A percentile compares a stretch with the other conserved stretches of the same genome.
phyloP scores from a whole-genome alignment of 2,329 filamentous ascomycete species.

The Diatrype stigma region DNA sequence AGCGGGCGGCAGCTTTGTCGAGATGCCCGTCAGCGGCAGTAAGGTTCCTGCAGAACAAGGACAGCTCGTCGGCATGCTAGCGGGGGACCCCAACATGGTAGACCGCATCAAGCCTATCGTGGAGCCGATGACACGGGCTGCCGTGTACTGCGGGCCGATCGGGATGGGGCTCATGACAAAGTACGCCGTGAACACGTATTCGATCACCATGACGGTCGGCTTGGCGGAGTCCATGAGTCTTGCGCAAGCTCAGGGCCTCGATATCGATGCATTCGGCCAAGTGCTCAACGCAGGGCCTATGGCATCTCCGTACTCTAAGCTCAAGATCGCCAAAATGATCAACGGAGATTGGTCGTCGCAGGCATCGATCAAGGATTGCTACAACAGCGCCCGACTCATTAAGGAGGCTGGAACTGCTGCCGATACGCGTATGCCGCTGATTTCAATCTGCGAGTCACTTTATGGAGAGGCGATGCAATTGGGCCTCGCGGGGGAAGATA shows the following conservation, averaged over 20 bases:
- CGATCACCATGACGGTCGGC: slow-evolving; percentile 26
- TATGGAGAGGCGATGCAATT: slow-evolving; percentile 18
- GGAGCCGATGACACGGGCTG: slow-evolving; percentile 23
- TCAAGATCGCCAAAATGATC: slow-evolving; percentile 27
- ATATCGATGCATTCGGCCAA: slow-evolving; percentile 23
- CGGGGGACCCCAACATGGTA: slow-evolving; percentile 21
- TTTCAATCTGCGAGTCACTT: slow-evolving; percentile 15
- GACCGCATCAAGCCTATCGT: slow-evolving; percentile 19
- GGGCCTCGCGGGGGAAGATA: slow-evolving; percentile 22
- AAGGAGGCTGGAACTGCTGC: slow-evolving; percentile 15
- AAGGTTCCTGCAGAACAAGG: slow-evolving; percentile 29
- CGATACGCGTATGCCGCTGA: slow-evolving; percentile 16
- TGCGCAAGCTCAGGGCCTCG: slow-evolving; percentile 26
- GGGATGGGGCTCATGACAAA: slow-evolving; percentile 28
- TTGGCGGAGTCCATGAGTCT: slow-evolving; percentile 30
- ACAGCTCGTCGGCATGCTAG: slow-evolving; percentile 30
- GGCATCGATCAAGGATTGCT: slow-evolving; percentile 26
- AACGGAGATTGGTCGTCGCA: slow-evolving; percentile 26
- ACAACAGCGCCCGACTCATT: slow-evolving; percentile 26
- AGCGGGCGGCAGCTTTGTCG: slow-evolving; percentile 26
- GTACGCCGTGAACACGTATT: slow-evolving; percentile 27
- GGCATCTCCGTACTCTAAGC: slow-evolving; percentile 26
- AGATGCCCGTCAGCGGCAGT: slow-evolving; percentile 33
- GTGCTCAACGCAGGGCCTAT: slow-evolving; percentile 28
- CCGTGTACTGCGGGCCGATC: slow-evolving; percentile 30